These are phyloP conservation scores for Colletotrichum lupini DNA, from an alignment of 2,329 filamentous ascomycete genomes.

Conservation along the genomic window DNA sequence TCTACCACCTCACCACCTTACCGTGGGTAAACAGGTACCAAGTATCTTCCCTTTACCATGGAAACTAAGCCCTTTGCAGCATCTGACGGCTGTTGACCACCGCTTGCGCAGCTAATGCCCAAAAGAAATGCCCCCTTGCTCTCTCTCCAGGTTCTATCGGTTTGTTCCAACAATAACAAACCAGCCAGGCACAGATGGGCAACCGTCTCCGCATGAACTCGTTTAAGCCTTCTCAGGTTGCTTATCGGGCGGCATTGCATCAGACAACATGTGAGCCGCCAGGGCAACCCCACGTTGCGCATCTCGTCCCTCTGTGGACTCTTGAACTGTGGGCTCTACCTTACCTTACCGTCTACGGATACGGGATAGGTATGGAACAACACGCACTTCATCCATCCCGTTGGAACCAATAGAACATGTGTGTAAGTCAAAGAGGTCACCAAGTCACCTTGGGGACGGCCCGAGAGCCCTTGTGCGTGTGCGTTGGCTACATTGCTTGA, in stretches of 20 bases:
- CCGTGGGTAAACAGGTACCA: no score
- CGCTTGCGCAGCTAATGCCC: not conserved
- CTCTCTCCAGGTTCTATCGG: not conserved
- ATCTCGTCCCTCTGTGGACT: conserved; percentile 1
- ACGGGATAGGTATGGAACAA: not conserved
- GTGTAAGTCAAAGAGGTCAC: not conserved
- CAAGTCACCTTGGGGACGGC: conserved; percentile 7
- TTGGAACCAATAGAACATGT: not conserved
- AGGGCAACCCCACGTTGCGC: conserved; percentile 26
- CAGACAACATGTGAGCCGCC: conserved; percentile 14
- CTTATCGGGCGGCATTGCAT: conserved; percentile 6
- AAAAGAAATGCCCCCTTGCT: not conserved
- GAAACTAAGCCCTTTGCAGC: conserved; percentile 21
- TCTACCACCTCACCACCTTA: no score
- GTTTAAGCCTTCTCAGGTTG: conserved; percentile 6
- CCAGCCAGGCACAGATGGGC: not conserved
- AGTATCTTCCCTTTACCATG: not conserved
- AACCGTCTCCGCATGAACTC: conserved; percentile 3
- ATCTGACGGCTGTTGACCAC: conserved; percentile 23
- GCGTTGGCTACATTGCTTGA: conserved; percentile 16
- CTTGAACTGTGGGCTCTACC: not conserved
- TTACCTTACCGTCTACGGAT: no score
- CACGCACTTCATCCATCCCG: not conserved
- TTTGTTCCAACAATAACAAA: conserved; percentile 12
- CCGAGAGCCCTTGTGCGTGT: conserved; percentile 29